phyloP scores from a whole-genome alignment of 495 filamentous ascomycete genomes.

The Stereocaulon alpinum region DNA sequence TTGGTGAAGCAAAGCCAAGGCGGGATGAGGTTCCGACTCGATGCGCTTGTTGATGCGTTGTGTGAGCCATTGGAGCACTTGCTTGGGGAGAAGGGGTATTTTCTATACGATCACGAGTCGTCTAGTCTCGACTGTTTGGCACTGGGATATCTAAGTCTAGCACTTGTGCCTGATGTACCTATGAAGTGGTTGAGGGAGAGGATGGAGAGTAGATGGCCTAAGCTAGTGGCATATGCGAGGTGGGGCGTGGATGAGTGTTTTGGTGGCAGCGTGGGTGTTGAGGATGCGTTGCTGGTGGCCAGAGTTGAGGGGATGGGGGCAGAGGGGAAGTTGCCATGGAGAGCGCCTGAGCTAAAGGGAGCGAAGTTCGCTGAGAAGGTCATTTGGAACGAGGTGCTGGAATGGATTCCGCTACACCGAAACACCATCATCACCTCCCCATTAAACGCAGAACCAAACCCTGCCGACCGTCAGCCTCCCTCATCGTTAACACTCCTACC shows the following conservation, averaged over 20 bases:
- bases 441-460: background rate
- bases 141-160: conserved; percentile 66
- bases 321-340: conserved; percentile 8
- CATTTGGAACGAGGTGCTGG: background rate
- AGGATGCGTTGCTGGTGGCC: background rate
- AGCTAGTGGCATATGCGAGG: conserved; percentile 44
- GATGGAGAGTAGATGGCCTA: conserved; percentile 46
- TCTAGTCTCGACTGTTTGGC: conserved; percentile 69
- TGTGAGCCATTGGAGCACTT: conserved; percentile 56
- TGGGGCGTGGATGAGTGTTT: conserved; percentile 35
- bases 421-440: background rate
- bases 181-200: conserved; percentile 58
- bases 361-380: conserved; percentile 1
- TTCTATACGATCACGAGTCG: conserved; percentile 37
- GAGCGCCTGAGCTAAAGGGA: background rate
- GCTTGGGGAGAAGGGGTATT: conserved; percentile 43
- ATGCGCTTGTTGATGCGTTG: conserved; percentile 55
- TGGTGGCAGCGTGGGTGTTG: conserved; percentile 20
- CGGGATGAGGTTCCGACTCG: conserved; percentile 53
- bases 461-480: background rate
- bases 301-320: background rate
- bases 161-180: conserved; percentile 58
- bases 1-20: conserved; percentile 26
- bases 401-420: background rate
- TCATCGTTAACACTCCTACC: background rate